Evolutionary conservation across 805 yeast genomes (phyloP), one percentile per base, ranked within the genome.

Genomic region (Candida anglica): DNA sequence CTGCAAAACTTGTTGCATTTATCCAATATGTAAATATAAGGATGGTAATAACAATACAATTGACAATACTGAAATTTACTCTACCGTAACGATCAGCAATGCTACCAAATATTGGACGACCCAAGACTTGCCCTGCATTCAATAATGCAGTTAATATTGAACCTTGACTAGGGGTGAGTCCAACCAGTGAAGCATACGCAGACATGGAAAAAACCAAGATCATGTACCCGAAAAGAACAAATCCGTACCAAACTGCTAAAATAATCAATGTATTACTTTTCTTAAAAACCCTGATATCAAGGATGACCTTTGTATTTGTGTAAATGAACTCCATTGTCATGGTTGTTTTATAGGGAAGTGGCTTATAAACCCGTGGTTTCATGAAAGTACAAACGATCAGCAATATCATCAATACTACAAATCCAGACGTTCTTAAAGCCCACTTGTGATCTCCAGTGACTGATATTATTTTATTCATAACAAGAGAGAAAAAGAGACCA

Each of bases 21-120:
- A 60, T 56, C 72, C 72, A 66, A 39, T 52, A 61, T 7, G 63
- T 69, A 29, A 48, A 54, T 6, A 59, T 27, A 32, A 62, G 38
- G 5, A 63, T 45, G 11, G 56, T 40, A 14, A 52, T 43, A 5
- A 46, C 18, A 6, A 53, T 28, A 38, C 63, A 46, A n/a, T 52
- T 20, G 9, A 39, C 22, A 0, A 39, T 32, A 0, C 59, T 44
- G 9, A 54, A 39, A 40, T 75, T 76, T 34, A 63, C 45, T 19
- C 77, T 57, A 2, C 83, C 83, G 19, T 63, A 36, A 5, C 42
- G 46, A 46, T 73, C 80, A 15, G 74, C 77, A 6, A 65, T 15
- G 25, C 55, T 44, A 1, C 77, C 78, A 28, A 79, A 67, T 4
- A 58, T 30, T 2, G 77, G 60, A 24, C 84, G 57, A 5, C 83